Evolutionary conservation across 2,329 filamentous ascomycete genomes (phyloP).

Genomic region (Albifimbria verrucaria): DNA sequence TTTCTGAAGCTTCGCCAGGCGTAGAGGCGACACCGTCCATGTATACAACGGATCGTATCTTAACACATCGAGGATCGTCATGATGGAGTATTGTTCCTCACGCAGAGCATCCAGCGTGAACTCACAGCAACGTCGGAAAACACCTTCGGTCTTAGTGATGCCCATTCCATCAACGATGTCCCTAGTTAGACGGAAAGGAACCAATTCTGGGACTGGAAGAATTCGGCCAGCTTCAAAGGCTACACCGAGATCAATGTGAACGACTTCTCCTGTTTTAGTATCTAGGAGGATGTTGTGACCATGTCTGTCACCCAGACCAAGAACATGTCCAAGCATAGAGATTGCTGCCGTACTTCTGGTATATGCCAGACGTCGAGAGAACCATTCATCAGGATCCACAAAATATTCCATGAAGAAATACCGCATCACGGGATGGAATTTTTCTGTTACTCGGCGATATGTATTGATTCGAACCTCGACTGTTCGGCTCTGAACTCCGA

Average conservation of each 20-base stretch:
- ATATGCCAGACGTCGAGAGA: conserved; percentile 82
- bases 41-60: conserved; percentile 97
- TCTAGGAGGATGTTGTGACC: conserved; percentile 97
- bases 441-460: conserved; percentile 74
- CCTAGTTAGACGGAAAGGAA: conserved; percentile 90
- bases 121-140: conserved; percentile 96
- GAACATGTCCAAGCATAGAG: conserved; percentile 88
- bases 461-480: conserved; percentile 68
- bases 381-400: conserved; percentile 94
- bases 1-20: conserved; percentile 62
- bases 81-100: conserved; percentile 95
- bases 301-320: conserved; percentile 91
- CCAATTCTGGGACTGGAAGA: conserved; percentile 90
- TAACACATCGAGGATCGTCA: conserved; percentile 96
- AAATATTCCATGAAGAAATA: conserved; percentile 98
- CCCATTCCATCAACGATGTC: conserved; percentile 98
- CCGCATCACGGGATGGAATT: conserved; percentile 88
- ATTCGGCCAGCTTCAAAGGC: conserved; percentile 96
- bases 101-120: conserved; percentile 92
- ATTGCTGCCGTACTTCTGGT: conserved; percentile 91
- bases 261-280: conserved; percentile 82
- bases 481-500: conserved; percentile 65
- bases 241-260: conserved; percentile 95
- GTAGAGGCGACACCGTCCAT: conserved; percentile 80
- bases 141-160: conserved; percentile 88